Conservation (phyloP, 257 asterid species). For the Fraxinus anomala region DNA sequence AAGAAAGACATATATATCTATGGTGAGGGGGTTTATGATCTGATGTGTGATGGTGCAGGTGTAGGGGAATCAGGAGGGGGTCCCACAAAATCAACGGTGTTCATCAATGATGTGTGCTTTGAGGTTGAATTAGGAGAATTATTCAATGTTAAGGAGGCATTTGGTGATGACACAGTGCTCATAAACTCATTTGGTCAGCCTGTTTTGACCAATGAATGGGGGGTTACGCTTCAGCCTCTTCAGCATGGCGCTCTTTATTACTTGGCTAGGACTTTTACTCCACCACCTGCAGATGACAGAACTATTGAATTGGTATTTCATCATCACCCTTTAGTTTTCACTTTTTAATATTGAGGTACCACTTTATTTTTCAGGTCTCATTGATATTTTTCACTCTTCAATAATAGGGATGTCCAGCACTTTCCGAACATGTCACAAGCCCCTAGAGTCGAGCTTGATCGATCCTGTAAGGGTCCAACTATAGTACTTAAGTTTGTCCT, state of each 20-base stretch:
- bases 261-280: constrained; percentile 45
- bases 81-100: constrained; percentile 67
- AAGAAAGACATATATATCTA: neutral
- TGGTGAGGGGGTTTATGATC: constrained; percentile 28
- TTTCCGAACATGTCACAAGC: neutral
- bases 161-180: constrained; percentile 79
- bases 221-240: constrained; percentile 68
- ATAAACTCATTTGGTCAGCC: constrained; percentile 79
- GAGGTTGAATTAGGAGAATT: constrained; percentile 64
- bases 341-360: no score
- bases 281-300: neutral
- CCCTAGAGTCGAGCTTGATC: constrained; percentile 62
- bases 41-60: constrained; percentile 50
- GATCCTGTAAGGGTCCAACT: constrained; percentile 70
- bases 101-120: constrained; percentile 82
- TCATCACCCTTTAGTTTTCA: neutral
- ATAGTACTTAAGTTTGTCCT: no score
- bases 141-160: constrained; percentile 73
- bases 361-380: no score
- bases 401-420: constrained; percentile 50
- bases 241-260: constrained; percentile 79
- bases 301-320: neutral
- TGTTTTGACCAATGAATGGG: constrained; percentile 80
- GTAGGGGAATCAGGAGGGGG: constrained; percentile 29
- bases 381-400: neutral